Evolutionary conservation across 345 rosid species (phyloP), one percentile per base, ranked within the genome.

Genomic region (Psidium guajava): DNA sequence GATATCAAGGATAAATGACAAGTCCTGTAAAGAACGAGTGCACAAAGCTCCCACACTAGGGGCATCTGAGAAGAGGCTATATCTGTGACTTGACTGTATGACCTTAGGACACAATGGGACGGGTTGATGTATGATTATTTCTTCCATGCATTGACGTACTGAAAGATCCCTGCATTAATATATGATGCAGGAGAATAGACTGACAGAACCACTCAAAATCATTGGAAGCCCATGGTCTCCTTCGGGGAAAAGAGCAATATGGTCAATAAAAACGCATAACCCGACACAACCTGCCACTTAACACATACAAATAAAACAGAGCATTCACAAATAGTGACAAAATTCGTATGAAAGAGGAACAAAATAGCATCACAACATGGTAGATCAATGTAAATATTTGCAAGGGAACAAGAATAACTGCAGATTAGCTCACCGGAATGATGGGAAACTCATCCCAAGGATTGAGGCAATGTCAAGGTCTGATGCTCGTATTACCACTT

Each of bases 401-500:
- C 50, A 82, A 59, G 25, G 61, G 56, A 28, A 42, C 8, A 73
- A 52, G n/a, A 74, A 47, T 54, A 54, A 56, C 81, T 18, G 47
- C 77, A 69, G 22, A 40, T 47, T 20, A 53, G 42, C 93, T 91
- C 84, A 97, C 99, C 95, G 96, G 86, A 94, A 96, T 89, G 96
- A 92, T 82, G 99, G 99, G 90, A 97, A 97, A 87, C 98, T 95
- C 98, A 97, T 96, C 89, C 99, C 99, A 64, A 96, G 97, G 36
- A 97, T 95, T 87, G 98, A 94, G 40, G 98, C 95, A 81, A 92
- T 91, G 89, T 97, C 99, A 61, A 96, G 94, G 91, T 97, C 98
- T 44, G 98, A 91, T 5, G 98, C 96, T 87, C 94, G 92, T 89
- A 96, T 90, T 53, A 97, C 98, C 20, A 97, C 85, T 80, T 92